These are phyloP conservation scores for Arabidopsis arenosa DNA, from an alignment of 345 rosid genomes.

Conservation along the genomic window DNA sequence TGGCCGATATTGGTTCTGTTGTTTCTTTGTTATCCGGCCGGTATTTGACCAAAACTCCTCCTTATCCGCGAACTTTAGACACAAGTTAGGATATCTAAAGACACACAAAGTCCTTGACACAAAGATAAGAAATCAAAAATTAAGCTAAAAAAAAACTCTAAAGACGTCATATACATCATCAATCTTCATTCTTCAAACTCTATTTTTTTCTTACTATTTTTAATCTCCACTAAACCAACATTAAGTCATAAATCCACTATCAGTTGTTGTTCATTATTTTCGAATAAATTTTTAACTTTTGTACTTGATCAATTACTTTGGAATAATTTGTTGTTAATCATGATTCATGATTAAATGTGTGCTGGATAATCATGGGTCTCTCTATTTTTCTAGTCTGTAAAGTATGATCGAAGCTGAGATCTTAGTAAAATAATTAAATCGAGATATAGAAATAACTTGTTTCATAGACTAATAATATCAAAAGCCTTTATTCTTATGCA, in stretches of 20 bases:
- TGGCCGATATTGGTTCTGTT: background rate
- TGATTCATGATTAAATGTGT: conserved; percentile 41
- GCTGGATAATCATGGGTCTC: conserved; percentile 45
- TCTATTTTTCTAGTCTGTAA: conserved; percentile 42
- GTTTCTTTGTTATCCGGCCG: too few relatives aligned
- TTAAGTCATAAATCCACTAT: conserved; percentile 42
- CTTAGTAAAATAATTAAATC: too few relatives aligned
- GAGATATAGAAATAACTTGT: too few relatives aligned
- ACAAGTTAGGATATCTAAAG: background rate
- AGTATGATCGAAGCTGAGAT: conserved; percentile 26
- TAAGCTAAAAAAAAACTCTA: background rate
- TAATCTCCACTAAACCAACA: conserved; percentile 37
- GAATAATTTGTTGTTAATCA: conserved; percentile 24
- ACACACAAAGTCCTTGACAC: background rate
- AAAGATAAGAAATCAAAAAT: background rate
- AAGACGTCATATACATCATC: background rate
- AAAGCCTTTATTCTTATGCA: background rate
- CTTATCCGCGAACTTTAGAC: background rate
- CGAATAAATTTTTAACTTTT: conserved; percentile 39
- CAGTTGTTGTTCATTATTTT: conserved; percentile 33
- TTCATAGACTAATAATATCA: too few relatives aligned
- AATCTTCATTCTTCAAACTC: background rate
- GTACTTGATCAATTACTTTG: conserved; percentile 27
- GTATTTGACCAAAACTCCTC: too few relatives aligned
- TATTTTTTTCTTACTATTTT: conserved; percentile 1